Evolutionary conservation across 352 stramenopile species (phyloP).

Genomic region (Phytophthora fragariaefolia): DNA sequence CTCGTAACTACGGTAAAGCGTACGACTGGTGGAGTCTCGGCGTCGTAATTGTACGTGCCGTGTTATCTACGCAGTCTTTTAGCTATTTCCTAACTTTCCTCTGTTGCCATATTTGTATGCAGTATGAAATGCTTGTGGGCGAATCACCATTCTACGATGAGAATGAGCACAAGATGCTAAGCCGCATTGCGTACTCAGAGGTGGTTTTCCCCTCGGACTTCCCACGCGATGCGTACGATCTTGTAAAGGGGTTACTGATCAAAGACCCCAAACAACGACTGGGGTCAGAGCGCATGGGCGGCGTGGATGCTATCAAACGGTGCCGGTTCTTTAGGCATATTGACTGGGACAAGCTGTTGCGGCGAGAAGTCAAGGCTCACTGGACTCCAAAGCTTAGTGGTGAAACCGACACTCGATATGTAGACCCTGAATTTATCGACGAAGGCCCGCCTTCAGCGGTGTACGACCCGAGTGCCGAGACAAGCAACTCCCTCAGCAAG

Average conservation of each 20-base stretch:
- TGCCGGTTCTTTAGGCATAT: conserved; percentile 78
- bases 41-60: conserved; percentile 77
- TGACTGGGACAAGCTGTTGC: conserved; percentile 78
- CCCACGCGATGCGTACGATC: conserved; percentile 71
- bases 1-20: conserved; percentile 86
- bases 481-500: conserved; percentile 77
- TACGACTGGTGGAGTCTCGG: conserved; percentile 93
- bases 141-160: conserved; percentile 91
- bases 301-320: conserved; percentile 74
- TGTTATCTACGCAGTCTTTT: neutral
- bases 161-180: conserved; percentile 91
- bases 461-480: conserved; percentile 71
- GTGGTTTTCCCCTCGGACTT: conserved; percentile 82
- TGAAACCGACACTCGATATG: conserved; percentile 89
- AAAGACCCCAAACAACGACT: conserved; percentile 80
- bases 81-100: conserved; percentile 17
- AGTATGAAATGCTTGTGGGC: conserved; percentile 91
- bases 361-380: conserved; percentile 75
- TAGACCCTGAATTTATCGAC: conserved; percentile 90
- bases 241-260: conserved; percentile 74
- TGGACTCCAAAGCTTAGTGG: conserved; percentile 87
- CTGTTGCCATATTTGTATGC: conserved; percentile 18
- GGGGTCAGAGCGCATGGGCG: conserved; percentile 67
- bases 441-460: conserved; percentile 83
- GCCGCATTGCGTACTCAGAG: conserved; percentile 80